Conservation (phyloP, 139 green algal species). For the Zygnema cylindricum region DNA sequence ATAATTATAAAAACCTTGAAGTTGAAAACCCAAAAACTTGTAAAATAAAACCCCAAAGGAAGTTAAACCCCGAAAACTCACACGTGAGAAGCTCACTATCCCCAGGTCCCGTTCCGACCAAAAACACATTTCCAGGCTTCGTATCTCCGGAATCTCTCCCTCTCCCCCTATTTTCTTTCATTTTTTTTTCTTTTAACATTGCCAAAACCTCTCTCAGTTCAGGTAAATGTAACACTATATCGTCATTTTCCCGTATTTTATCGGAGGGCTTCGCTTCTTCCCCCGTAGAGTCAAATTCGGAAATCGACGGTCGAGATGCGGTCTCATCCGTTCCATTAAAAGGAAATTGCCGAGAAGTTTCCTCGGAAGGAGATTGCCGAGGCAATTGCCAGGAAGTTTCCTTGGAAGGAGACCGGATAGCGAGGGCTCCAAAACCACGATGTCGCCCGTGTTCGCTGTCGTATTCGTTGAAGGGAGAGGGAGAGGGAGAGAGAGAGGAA, state of each 20-base stretch:
- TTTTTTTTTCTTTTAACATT: constrained; percentile 36
- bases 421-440: background rate
- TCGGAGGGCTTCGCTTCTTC: background rate
- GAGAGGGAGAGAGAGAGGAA: background rate
- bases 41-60: no score
- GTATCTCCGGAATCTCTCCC: background rate
- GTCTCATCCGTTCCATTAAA: background rate
- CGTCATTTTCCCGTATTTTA: background rate
- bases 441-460: background rate
- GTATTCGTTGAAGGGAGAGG: constrained; percentile 19
- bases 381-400: no score
- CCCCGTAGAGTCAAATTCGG: background rate
- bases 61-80: constrained; percentile 4
- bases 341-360: background rate
- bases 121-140: constrained; percentile 74
- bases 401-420: background rate
- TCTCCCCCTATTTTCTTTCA: background rate
- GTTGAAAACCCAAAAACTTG: no score
- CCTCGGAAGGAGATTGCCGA: no score
- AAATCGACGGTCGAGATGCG: background rate
- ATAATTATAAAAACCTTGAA: no score
- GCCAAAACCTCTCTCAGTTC: constrained; percentile 36
- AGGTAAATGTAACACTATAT: constrained; percentile 41
- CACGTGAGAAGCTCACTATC: constrained; percentile 91
- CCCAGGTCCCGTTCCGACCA: constrained; percentile 95